Evolutionary conservation across 202 grass and related monocot genomes (phyloP), one percentile per base, ranked within the genome.

Genomic region (Saccharum hybrid): DNA sequence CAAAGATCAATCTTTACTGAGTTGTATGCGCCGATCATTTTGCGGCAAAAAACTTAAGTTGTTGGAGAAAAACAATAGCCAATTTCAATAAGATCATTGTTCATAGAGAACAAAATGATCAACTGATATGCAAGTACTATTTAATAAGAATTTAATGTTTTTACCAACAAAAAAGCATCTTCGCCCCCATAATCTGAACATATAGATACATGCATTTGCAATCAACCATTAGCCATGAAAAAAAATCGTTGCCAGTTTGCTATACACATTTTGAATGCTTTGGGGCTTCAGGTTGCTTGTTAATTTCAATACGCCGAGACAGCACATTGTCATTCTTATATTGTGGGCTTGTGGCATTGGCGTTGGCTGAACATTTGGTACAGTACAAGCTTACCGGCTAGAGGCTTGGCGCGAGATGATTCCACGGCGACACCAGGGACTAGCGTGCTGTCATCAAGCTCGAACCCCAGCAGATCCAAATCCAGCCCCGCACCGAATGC

Each of bases 391-490:
- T 48, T 88, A 98, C 96, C 96, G 36, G 96, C 93, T 1, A 99
- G 88, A 89, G 93, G 86, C 86, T 87, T 90, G 90, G 93, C 89
- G 19, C 96, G 96, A 45, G 88, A 89, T 34, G 96, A 99, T 84
- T 94, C 96, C 12, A 99, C 96, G 21, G 96, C 96, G 38, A 96
- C 81, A 15, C 96, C 96, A 66, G 96, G 96, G 37, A 99, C 79
- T 36, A 99, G 82, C 68, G 82, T 89, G 37, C 78, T 89, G 26
- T 96, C 86, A 7, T 96, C 96, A 46, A 99, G 84, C 73, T 99
- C 91, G 67, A 96, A 92, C 3, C 93, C 96, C 80, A 99, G 66
- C 52, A 99, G 86, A 38, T 96, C 93, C 77, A 99, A 87, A 76
- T 99, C 96, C 23, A 99, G 86, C 39, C 96, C 86, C 8, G 84